Conservation (phyloP, 2,329 filamentous ascomycete genomes). For the Fusarium chlamydosporum region DNA sequence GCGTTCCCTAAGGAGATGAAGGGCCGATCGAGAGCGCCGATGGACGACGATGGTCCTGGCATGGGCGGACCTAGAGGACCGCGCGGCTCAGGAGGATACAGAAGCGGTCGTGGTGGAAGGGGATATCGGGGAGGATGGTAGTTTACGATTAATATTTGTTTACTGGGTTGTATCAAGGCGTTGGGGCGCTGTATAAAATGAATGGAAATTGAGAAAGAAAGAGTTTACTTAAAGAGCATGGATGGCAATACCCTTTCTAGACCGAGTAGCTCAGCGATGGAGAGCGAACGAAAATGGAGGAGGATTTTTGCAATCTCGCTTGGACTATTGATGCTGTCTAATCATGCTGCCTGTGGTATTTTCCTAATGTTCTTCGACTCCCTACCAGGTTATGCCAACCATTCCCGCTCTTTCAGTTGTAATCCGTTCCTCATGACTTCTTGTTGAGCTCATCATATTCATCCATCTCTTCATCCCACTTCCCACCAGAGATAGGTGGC, state of each 20-base stretch:
- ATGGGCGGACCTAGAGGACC: constrained; percentile 66
- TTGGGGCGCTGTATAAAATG: constrained; percentile 45
- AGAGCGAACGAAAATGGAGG: constrained; percentile 12
- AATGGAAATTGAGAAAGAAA: constrained; percentile 25
- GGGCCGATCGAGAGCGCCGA: constrained; percentile 73
- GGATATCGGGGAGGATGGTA: constrained; percentile 66
- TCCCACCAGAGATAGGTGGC: constrained; percentile 55
- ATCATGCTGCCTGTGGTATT: constrained; percentile 46
- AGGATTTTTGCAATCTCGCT: constrained; percentile 43
- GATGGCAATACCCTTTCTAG: constrained; percentile 49
- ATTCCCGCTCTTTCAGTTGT: constrained; percentile 9
- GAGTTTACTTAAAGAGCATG: constrained; percentile 19
- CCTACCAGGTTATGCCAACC: constrained; percentile 7
- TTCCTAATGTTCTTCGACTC: constrained; percentile 31
- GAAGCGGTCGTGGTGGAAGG: constrained; percentile 66
- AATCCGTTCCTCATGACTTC: constrained; percentile 29
- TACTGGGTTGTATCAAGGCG: constrained; percentile 34
- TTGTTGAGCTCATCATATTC: constrained; percentile 60
- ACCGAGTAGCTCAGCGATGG: constrained; percentile 23
- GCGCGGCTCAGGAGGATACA: constrained; percentile 68
- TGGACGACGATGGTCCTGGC: constrained; percentile 63
- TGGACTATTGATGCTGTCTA: constrained; percentile 42
- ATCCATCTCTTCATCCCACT: constrained; percentile 73
- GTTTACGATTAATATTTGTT: constrained; percentile 2
- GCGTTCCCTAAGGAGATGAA: constrained; percentile 89